Percentiles rank a stretch among this genome's conserved stretches.
Conservation (phyloP, 2,329 filamentous ascomycete genomes). For the Penicillium rolfsii region DNA sequence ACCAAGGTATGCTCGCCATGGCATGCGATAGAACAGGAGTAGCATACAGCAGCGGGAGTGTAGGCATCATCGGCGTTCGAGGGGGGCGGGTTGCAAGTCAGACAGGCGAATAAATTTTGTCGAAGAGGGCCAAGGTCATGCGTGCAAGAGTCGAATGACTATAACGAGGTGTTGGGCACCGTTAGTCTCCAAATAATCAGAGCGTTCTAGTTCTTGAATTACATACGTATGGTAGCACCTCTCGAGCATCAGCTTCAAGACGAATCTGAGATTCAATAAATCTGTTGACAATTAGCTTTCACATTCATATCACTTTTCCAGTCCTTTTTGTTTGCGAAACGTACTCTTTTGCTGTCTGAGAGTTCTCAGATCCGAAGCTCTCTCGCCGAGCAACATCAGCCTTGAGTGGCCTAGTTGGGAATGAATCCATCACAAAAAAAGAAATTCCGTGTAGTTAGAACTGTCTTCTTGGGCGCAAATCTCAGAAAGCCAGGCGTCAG, state of each 20-base stretch:
- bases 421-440: slow-evolving; percentile 28
- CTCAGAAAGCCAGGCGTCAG: neutral
- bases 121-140: slow-evolving; percentile 84
- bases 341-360: slow-evolving; percentile 74
- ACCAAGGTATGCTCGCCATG: slow-evolving; percentile 94
- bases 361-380: slow-evolving; percentile 58
- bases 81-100: slow-evolving; percentile 89
- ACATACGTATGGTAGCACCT: slow-evolving; percentile 87
- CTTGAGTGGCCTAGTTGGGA: slow-evolving; percentile 13
- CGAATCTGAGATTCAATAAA: slow-evolving; percentile 88
- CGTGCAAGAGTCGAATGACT: slow-evolving; percentile 95
- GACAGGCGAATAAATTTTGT: slow-evolving; percentile 86
- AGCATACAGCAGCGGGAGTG: slow-evolving; percentile 83
- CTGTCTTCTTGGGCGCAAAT: neutral
- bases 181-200: neutral
- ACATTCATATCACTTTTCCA: neutral
- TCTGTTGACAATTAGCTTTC: slow-evolving; percentile 47
- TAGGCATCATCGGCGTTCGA: slow-evolving; percentile 64
- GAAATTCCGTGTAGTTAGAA: neutral
- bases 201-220: neutral
- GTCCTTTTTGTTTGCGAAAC: too few species aligned
- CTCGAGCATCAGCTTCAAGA: slow-evolving; percentile 91
- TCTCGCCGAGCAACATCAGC: slow-evolving; percentile 35
- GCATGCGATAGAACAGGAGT: slow-evolving; percentile 94
- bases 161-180: slow-evolving; percentile 8